Percentiles rank a stretch among this genome's conserved stretches.
Evolutionary conservation across 1,284 basidiomycete genomes (phyloP).

Genomic region (Microbotryomycetes sp.): DNA sequence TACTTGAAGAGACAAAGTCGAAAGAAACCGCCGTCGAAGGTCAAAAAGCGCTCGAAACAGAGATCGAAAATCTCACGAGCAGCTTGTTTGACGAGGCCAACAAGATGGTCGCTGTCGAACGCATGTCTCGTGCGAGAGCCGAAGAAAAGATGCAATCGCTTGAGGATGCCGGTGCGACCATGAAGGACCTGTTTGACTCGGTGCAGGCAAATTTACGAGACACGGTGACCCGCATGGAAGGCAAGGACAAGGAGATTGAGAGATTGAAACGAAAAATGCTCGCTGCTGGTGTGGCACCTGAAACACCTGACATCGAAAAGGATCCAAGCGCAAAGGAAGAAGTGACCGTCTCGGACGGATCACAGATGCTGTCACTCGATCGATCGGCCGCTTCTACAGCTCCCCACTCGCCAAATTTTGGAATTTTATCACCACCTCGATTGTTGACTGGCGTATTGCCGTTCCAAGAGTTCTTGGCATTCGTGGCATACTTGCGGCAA

Average conservation of each 20-base stretch:
- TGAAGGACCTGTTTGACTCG: conserved; percentile 29
- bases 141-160: conserved; percentile 75
- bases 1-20: conserved; percentile 86
- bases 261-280: conserved; percentile 17
- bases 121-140: conserved; percentile 64
- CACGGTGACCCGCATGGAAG: conserved; percentile 27
- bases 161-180: conserved; percentile 48
- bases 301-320: conserved; percentile 14
- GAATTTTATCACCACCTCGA: conserved; percentile 12
- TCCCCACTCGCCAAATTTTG: conserved; percentile 4
- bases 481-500: conserved; percentile 71
- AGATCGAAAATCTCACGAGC: conserved; percentile 84
- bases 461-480: conserved; percentile 77
- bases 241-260: conserved; percentile 20
- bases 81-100: conserved; percentile 49
- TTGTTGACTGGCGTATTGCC: conserved; percentile 49
- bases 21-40: conserved; percentile 84
- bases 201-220: conserved; percentile 28
- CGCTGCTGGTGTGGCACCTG: conserved; percentile 5
- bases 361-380: conserved; percentile 24
- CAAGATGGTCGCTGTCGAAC: conserved; percentile 68
- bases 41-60: conserved; percentile 62
- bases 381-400: not conserved
- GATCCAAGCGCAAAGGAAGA: conserved; percentile 1
- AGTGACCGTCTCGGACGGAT: conserved; percentile 12